These are phyloP conservation scores for Amanita inopinata DNA, from an alignment of 768 basidiomycete species.

Conservation along the genomic window DNA sequence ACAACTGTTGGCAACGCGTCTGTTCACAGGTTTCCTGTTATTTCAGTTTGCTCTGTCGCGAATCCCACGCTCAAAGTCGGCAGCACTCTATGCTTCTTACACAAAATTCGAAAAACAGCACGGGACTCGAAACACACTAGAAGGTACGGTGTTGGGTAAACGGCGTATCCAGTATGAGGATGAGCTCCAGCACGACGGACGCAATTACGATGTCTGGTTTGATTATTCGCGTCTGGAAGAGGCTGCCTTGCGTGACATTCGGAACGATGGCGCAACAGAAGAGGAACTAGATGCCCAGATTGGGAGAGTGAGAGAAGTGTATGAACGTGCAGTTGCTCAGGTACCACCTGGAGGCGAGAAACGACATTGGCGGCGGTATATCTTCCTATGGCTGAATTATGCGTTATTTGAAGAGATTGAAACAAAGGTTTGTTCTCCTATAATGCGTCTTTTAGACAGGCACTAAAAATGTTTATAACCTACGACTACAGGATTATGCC, in stretches of 20 bases:
- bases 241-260: constrained; percentile 67
- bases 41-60: constrained; percentile 87
- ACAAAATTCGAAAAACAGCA: constrained; percentile 99
- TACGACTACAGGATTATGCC: constrained; percentile 53
- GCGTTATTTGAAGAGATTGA: constrained; percentile 96
- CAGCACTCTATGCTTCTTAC: constrained; percentile 79
- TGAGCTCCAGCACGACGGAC: constrained; percentile 81
- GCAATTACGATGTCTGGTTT: constrained; percentile 98
- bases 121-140: constrained; percentile 79
- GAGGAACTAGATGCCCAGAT: constrained; percentile 59
- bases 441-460: background rate
- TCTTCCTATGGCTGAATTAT: constrained; percentile 92
- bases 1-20: background rate
- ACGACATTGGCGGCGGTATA: constrained; percentile 82
- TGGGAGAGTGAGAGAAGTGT: constrained; percentile 79
- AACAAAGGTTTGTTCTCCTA: constrained; percentile 52
- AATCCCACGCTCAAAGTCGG: constrained; percentile 88
- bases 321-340: constrained; percentile 91
- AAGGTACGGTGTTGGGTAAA: constrained; percentile 91
- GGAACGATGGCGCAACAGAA: constrained; percentile 61
- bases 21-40: background rate
- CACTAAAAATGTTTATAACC: background rate
- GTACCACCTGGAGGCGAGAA: constrained; percentile 94
- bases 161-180: constrained; percentile 99
- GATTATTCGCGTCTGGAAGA: constrained; percentile 93